Evolutionary conservation across 768 basidiomycete species (phyloP).

Genomic region (Pilatotrama ljubarskyi): DNA sequence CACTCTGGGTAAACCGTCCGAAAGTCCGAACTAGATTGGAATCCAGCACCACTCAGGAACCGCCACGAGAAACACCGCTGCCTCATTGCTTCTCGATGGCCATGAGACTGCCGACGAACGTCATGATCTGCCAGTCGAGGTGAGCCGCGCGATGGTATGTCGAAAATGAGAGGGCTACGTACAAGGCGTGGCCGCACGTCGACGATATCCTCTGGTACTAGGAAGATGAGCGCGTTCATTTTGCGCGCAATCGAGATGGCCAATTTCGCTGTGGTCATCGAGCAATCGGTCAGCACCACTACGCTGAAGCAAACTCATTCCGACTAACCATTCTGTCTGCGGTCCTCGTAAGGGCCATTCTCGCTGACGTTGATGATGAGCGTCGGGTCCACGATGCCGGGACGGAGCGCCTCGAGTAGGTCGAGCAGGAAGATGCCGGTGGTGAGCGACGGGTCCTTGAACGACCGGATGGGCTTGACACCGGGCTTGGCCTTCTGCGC

Average conservation of each 20-base stretch:
- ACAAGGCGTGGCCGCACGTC: conserved; percentile 91
- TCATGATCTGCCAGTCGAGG: conserved; percentile 66
- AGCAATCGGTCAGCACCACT: neutral
- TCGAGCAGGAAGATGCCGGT: conserved; percentile 94
- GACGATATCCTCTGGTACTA: conserved; percentile 96
- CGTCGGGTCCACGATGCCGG: conserved; percentile 91
- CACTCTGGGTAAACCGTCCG: conserved; percentile 3
- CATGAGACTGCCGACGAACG: conserved; percentile 95
- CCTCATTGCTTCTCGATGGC: conserved; percentile 20
- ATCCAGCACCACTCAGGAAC: neutral
- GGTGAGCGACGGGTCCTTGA: conserved; percentile 89
- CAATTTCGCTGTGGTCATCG: conserved; percentile 81
- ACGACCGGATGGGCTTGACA: conserved; percentile 74
- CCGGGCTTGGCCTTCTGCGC: conserved; percentile 69
- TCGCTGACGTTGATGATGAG: conserved; percentile 67
- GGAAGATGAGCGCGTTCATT: conserved; percentile 93
- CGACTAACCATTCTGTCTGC: conserved; percentile 84
- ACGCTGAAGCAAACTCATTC: neutral
- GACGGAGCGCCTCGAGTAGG: conserved; percentile 84
- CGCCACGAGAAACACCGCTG: too few relatives aligned
- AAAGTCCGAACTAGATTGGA: conserved; percentile 6
- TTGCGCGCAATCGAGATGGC: conserved; percentile 99
- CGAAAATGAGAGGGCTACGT: conserved; percentile 32
- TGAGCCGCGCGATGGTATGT: neutral
- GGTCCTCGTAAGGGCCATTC: conserved; percentile 76